These are phyloP conservation scores for Coemansia erecta DNA, from an alignment of 192 early-diverging fungal species.

Conservation along the genomic window DNA sequence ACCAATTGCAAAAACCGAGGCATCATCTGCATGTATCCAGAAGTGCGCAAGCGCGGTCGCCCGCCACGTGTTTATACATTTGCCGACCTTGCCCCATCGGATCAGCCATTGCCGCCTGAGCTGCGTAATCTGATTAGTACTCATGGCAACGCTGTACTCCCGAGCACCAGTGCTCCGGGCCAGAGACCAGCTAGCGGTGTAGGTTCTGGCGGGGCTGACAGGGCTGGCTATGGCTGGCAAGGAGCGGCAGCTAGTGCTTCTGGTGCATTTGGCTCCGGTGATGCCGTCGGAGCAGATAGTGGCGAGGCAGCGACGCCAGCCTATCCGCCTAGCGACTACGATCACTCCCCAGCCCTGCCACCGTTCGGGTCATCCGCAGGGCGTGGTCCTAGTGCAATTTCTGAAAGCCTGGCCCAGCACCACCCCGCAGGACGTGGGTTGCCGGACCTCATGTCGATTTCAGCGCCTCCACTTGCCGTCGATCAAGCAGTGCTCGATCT, in stretches of 20 bases:
- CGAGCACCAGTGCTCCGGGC: neutral
- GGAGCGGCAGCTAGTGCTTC: too few species aligned
- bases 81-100: constrained; percentile 47
- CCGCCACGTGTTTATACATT: constrained; percentile 54
- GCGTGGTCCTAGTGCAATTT: constrained; percentile 3
- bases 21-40: constrained; percentile 53
- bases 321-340: constrained; percentile 22
- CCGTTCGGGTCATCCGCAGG: constrained; percentile 33
- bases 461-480: constrained; percentile 39
- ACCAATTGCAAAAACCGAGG: constrained; percentile 49
- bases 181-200: neutral
- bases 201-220: neutral
- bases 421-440: constrained; percentile 10
- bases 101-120: constrained; percentile 50
- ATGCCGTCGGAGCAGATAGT: constrained; percentile 5
- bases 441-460: constrained; percentile 29
- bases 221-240: constrained; percentile 11
- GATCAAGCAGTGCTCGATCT: constrained; percentile 50
- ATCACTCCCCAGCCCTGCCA: constrained; percentile 28
- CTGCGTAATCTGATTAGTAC: constrained; percentile 32
- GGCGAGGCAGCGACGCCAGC: constrained; percentile 30
- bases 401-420: neutral
- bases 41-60: constrained; percentile 46
- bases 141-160: constrained; percentile 41
- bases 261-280: neutral